A percentile compares a stretch with the other conserved stretches of the same genome.
Conservation (phyloP, 345 rosid genomes). For the Carallia brachiata region DNA sequence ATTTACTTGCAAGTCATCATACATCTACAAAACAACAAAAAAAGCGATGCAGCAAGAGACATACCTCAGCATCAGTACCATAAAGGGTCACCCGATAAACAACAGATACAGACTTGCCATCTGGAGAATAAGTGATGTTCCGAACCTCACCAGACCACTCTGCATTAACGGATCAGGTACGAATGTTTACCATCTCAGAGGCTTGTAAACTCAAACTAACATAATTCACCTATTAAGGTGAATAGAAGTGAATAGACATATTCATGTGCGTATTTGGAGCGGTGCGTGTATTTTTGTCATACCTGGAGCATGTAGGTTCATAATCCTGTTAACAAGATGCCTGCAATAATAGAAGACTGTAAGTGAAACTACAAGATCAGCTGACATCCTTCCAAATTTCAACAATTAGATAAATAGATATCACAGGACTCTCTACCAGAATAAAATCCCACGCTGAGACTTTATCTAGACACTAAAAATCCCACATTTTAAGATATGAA, state of each 20-base stretch:
- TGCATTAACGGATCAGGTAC: conserved; percentile 24
- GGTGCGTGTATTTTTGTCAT: not conserved
- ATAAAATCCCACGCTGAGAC: no score
- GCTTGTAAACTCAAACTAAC: no score
- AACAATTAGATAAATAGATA: not conserved
- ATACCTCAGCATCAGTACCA: conserved; percentile 92
- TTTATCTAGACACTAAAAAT: no score
- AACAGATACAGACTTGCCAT: conserved; percentile 74
- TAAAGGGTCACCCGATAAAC: conserved; percentile 75
- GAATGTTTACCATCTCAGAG: no score
- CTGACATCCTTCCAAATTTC: not conserved
- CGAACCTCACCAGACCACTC: conserved; percentile 95
- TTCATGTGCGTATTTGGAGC: not conserved
- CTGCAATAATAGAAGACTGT: conserved; percentile 31
- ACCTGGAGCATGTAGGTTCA: conserved; percentile 86
- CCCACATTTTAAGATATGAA: no score
- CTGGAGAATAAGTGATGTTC: conserved; percentile 65
- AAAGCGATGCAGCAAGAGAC: not conserved
- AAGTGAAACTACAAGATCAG: not conserved
- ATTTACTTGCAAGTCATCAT: not conserved
- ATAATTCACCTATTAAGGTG: no score
- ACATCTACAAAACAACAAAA: not conserved
- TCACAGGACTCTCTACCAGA: no score
- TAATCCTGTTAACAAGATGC: conserved; percentile 74
- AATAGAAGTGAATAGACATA: no score